Percentiles rank a stretch among this genome's conserved stretches.
These are phyloP conservation scores for Aegilops longissima DNA, from an alignment of 176 grass and related monocot genomes.

Conservation along the genomic window DNA sequence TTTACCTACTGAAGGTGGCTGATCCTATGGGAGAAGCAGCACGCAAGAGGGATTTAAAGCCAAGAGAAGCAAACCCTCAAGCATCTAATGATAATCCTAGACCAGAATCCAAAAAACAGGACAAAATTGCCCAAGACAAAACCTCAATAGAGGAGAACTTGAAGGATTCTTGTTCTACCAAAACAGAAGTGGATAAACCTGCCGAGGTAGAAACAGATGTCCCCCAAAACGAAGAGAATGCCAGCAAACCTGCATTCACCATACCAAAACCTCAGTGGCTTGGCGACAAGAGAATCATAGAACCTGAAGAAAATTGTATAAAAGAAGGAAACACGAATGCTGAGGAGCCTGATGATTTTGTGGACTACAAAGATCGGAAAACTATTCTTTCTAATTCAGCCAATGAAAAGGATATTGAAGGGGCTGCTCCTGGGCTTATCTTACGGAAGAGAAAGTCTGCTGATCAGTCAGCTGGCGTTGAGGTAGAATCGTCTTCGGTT, in stretches of 20 bases:
- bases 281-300: slow-evolving; percentile 59
- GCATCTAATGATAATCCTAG: slow-evolving; percentile 27
- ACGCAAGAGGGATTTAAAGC: slow-evolving; percentile 65
- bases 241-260: slow-evolving; percentile 46
- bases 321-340: slow-evolving; percentile 37
- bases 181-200: slow-evolving; percentile 20
- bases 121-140: slow-evolving; percentile 25
- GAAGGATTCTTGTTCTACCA: slow-evolving; percentile 41
- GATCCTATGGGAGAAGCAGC: slow-evolving; percentile 91
- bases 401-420: slow-evolving; percentile 61
- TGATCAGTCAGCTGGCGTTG: slow-evolving; percentile 21
- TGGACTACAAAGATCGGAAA: slow-evolving; percentile 95
- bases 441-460: slow-evolving; percentile 69
- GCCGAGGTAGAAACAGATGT: slow-evolving; percentile 16
- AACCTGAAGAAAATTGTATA: slow-evolving; percentile 59
- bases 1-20: slow-evolving; percentile 90
- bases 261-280: slow-evolving; percentile 90
- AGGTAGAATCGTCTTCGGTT: slow-evolving; percentile 46
- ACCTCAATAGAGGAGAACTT: slow-evolving; percentile 12
- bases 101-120: slow-evolving; percentile 39
- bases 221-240: slow-evolving; percentile 41
- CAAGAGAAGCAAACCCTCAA: slow-evolving; percentile 30
- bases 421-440: slow-evolving; percentile 84
- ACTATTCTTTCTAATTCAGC: slow-evolving; percentile 42
- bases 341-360: slow-evolving; percentile 77